Percentiles rank a stretch among this genome's conserved stretches.
Evolutionary conservation across 2,329 filamentous ascomycete genomes (phyloP).

Genomic region (Sordariomycetes sp.): DNA sequence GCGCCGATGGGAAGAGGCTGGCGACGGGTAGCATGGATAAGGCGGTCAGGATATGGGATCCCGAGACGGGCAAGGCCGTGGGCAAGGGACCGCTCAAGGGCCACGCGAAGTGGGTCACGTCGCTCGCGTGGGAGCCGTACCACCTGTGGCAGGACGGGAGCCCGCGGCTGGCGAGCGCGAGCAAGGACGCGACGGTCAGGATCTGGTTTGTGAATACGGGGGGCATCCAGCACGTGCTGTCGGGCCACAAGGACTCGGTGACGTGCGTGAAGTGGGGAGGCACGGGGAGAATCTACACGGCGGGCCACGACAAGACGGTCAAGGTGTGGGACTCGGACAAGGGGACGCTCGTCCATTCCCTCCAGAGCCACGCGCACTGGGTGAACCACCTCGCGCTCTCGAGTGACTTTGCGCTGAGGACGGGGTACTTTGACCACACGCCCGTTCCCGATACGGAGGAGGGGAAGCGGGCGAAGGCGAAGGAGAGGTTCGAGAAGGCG

Average conservation of each 20-base stretch:
- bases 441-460: conserved; percentile 53
- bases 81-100: conserved; percentile 61
- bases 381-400: conserved; percentile 92
- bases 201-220: conserved; percentile 76
- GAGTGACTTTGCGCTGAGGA: conserved; percentile 80
- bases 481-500: conserved; percentile 73
- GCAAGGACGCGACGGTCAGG: conserved; percentile 78
- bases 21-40: conserved; percentile 93
- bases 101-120: conserved; percentile 81
- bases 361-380: conserved; percentile 80
- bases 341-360: conserved; percentile 67
- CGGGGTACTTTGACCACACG: conserved; percentile 76
- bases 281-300: conserved; percentile 70
- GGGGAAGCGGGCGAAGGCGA: conserved; percentile 62
- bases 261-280: conserved; percentile 93
- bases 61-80: conserved; percentile 61
- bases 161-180: conserved; percentile 71
- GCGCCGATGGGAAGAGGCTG: conserved; percentile 66
- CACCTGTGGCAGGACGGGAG: conserved; percentile 66
- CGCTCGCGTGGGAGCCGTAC: conserved; percentile 85
- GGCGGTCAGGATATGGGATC: conserved; percentile 80
- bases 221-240: conserved; percentile 67
- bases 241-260: conserved; percentile 79
- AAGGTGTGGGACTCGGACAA: conserved; percentile 77
- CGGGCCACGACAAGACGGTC: conserved; percentile 83